phyloP scores from a whole-genome alignment of 345 rosid species.

The Brassica incana region DNA sequence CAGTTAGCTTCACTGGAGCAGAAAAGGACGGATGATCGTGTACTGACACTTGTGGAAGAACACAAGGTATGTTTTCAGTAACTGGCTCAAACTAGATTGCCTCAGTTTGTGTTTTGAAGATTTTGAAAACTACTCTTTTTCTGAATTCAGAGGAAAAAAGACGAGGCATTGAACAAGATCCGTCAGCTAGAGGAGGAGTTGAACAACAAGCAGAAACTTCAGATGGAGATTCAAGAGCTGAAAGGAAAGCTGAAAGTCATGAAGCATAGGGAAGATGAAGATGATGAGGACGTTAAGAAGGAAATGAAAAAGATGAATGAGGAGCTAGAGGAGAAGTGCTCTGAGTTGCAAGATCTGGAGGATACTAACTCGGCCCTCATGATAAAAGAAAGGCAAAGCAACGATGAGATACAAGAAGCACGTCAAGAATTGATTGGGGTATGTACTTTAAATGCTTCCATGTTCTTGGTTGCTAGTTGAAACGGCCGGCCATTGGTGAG shows the following conservation, averaged over 20 bases:
- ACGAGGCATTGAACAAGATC: slow-evolving; percentile 59
- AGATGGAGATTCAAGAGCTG: slow-evolving; percentile 84
- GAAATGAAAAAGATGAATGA: slow-evolving; percentile 71
- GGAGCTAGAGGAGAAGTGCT: slow-evolving; percentile 53
- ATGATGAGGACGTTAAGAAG: slow-evolving; percentile 64
- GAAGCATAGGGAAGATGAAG: slow-evolving; percentile 61
- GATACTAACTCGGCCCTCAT: slow-evolving; percentile 24
- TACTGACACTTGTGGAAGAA: slow-evolving; percentile 70
- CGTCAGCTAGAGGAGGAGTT: slow-evolving; percentile 66
- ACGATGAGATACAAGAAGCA: slow-evolving; percentile 45
- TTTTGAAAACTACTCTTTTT: not conserved
- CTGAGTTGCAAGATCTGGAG: slow-evolving; percentile 43
- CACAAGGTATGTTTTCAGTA: slow-evolving; percentile 55
- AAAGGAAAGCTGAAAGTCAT: slow-evolving; percentile 79
- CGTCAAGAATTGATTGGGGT: slow-evolving; percentile 42
- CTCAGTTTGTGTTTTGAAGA: not conserved
- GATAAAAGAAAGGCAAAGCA: slow-evolving; percentile 43
- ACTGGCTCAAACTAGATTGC: slow-evolving; percentile 9
- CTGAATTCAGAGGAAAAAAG: slow-evolving; percentile 72
- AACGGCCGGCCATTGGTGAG: not conserved
- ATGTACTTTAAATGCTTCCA: slow-evolving; percentile 1
- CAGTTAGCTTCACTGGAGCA: slow-evolving; percentile 79
- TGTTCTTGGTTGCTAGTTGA: slow-evolving; percentile 2
- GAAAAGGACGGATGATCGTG: slow-evolving; percentile 73
- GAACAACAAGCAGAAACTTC: slow-evolving; percentile 72